These are phyloP conservation scores for Mycena sanguinolenta DNA, from an alignment of 768 basidiomycete species.

Conservation along the genomic window DNA sequence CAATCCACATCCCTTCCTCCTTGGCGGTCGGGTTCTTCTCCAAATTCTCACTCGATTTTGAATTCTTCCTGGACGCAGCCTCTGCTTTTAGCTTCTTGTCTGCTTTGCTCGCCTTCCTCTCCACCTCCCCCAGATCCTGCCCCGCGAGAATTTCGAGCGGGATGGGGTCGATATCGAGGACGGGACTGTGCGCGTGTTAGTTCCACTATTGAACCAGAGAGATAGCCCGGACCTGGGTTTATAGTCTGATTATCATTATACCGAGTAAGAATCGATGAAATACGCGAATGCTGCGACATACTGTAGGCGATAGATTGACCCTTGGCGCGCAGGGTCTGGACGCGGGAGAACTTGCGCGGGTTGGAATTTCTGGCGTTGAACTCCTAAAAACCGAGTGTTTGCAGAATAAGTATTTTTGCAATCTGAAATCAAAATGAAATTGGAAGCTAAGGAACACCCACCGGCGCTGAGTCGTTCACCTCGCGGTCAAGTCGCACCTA, in stretches of 20 bases:
- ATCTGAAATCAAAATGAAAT: too few relatives aligned
- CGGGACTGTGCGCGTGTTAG: conserved; percentile 5
- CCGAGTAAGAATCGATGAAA: conserved; percentile 1
- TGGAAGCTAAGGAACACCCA: too few relatives aligned
- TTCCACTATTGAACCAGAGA: background rate
- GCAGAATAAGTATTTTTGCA: background rate
- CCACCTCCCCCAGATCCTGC: conserved; percentile 51
- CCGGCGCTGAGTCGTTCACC: conserved; percentile 14
- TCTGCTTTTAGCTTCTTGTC: conserved; percentile 25
- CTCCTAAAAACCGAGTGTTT: conserved; percentile 11
- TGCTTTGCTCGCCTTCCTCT: conserved; percentile 42
- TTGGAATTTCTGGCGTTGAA: conserved; percentile 29
- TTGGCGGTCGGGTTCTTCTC: background rate
- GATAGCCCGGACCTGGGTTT: conserved; percentile 31
- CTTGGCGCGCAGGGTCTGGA: conserved; percentile 59
- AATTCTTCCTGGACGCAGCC: conserved; percentile 1
- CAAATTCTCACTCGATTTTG: too few relatives aligned
- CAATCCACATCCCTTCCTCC: background rate
- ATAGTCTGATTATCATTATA: conserved; percentile 41
- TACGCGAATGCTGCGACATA: conserved; percentile 39
- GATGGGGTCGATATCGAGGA: conserved; percentile 48
- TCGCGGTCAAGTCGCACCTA: conserved; percentile 38
- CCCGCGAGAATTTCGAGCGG: conserved; percentile 52
- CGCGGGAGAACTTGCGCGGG: conserved; percentile 39
- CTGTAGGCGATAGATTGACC: conserved; percentile 62